Evolutionary conservation across 345 rosid species (phyloP).

Genomic region (Eucalyptus pauciflora): DNA sequence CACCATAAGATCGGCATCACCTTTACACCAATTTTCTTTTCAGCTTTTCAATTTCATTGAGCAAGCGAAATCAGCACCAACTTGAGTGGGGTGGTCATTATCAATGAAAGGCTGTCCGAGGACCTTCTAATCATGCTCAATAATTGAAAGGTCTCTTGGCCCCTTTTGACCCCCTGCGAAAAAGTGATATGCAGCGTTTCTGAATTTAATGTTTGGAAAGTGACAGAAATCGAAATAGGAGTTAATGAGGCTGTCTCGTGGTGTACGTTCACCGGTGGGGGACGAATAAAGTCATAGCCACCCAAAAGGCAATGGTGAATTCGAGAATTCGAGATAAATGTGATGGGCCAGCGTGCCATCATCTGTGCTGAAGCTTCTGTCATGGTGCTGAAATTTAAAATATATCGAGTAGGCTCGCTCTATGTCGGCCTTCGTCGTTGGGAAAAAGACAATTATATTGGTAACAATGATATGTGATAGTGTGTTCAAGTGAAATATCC

Average conservation of each 20-base stretch:
- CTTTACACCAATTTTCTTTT: not conserved
- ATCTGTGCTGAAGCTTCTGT: not conserved
- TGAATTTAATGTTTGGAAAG: not conserved
- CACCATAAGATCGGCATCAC: not conserved
- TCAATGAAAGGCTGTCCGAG: not conserved
- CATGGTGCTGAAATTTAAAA: not conserved
- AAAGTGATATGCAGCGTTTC: not conserved
- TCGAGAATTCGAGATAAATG: not conserved
- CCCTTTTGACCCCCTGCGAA: not conserved
- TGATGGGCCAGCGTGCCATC: not conserved
- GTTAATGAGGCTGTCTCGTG: not conserved
- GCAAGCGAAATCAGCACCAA: not conserved
- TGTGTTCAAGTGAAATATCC: not conserved
- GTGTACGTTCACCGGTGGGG: not conserved
- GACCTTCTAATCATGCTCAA: not conserved
- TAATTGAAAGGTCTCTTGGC: not conserved
- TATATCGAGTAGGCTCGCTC: not conserved
- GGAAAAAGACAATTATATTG: not conserved
- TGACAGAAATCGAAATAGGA: not conserved
- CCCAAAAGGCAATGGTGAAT: not conserved
- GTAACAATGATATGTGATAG: not conserved
- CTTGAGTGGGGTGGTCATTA: not conserved
- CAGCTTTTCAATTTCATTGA: not conserved
- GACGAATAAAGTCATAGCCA: not conserved
- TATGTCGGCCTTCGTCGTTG: not conserved